These are phyloP conservation scores for Mortierella sp. DNA, from an alignment of 371 early-diverging fungal species.

Conservation along the genomic window DNA sequence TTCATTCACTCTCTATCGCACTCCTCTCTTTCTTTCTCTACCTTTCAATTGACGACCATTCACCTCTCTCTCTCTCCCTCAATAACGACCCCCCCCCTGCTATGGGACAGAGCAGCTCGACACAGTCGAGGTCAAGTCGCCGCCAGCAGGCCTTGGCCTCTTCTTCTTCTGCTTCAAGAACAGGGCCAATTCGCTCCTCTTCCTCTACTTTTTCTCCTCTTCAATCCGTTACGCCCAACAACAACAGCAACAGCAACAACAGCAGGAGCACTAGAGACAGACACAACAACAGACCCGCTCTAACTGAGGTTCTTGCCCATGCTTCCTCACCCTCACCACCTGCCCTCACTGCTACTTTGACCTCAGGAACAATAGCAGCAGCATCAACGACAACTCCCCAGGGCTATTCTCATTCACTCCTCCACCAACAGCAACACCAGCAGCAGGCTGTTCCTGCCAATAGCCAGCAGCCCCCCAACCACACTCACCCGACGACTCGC, in stretches of 20 bases:
- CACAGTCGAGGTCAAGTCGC: slow-evolving; percentile 15
- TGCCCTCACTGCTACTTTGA: not conserved
- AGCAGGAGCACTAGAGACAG: not conserved
- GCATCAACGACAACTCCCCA: not conserved
- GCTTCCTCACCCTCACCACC: slow-evolving; percentile 3
- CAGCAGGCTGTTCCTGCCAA: not conserved
- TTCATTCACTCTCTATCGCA: not conserved
- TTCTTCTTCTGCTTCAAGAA: not conserved
- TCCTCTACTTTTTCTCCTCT: not conserved
- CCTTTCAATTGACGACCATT: not conserved
- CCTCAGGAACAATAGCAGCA: not conserved
- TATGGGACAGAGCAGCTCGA: slow-evolving; percentile 38
- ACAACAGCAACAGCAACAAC: not conserved
- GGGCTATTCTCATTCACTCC: not conserved
- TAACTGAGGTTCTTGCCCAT: not conserved
- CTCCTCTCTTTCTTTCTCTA: not conserved
- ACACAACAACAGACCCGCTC: not conserved
- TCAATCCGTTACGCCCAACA: not conserved
- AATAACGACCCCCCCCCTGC: not conserved
- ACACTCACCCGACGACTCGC: not conserved
- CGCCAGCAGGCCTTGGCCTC: slow-evolving; percentile 14
- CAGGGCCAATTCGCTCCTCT: not conserved
- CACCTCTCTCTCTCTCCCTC: not conserved
- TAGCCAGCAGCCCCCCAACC: not conserved
- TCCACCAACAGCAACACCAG: not conserved